Percentiles rank a stretch among this genome's conserved stretches.
Evolutionary conservation across 441 rosid species (phyloP).

Genomic region (Syzygium syzygioides): DNA sequence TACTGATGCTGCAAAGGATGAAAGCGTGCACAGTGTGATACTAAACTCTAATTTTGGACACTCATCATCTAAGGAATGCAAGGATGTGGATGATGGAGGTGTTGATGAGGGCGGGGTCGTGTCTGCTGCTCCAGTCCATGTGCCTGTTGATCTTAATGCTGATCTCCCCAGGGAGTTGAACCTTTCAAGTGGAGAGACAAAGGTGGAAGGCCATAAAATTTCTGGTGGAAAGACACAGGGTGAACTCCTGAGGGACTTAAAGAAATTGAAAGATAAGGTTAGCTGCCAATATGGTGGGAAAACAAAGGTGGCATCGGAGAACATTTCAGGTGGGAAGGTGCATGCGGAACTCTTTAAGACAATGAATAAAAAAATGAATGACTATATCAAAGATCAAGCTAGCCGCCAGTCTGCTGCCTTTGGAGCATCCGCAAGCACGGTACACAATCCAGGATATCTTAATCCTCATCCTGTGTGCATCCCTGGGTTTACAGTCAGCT

Average conservation of each 20-base stretch:
- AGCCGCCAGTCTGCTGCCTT: not conserved
- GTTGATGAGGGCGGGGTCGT: not conserved
- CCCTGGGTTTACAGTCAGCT: not conserved
- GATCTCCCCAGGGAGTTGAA: not conserved
- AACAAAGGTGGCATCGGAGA: not conserved
- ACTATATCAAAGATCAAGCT: not conserved
- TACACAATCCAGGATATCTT: not conserved
- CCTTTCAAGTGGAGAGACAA: not conserved
- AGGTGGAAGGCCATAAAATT: not conserved
- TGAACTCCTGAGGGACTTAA: not conserved
- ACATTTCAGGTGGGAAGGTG: not conserved
- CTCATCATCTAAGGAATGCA: slow-evolving; percentile 5
- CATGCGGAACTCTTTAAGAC: not conserved
- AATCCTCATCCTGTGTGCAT: not conserved
- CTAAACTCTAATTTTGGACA: not conserved
- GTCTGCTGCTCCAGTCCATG: not conserved
- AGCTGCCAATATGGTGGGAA: not conserved
- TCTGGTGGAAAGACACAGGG: not conserved
- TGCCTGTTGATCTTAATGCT: slow-evolving; percentile 1
- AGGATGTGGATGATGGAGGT: slow-evolving; percentile 13
- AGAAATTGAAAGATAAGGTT: not conserved
- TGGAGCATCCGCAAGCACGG: not conserved
- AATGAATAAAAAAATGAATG: not conserved
- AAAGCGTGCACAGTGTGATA: slow-evolving; percentile 2
- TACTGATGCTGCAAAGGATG: slow-evolving; percentile 12